Conservation (phyloP, 2,329 filamentous ascomycete species). For the Elsinoe necatrix region DNA sequence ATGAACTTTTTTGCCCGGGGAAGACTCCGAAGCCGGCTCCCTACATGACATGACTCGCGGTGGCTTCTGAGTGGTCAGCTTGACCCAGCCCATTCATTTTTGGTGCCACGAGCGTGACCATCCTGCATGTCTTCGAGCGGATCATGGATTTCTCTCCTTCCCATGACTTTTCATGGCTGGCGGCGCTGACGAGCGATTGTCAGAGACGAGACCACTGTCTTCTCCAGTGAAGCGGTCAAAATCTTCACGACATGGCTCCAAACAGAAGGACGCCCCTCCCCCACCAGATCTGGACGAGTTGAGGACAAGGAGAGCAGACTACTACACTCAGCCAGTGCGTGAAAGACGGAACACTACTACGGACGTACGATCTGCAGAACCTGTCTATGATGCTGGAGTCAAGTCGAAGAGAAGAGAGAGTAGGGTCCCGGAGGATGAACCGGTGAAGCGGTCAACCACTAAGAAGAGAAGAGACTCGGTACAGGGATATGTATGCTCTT, state of each 20-base stretch:
- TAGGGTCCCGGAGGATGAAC: slow-evolving; percentile 19
- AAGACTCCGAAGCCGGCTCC: background rate
- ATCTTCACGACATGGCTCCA: background rate
- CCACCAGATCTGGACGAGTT: slow-evolving; percentile 2
- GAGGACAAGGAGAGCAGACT: slow-evolving; percentile 3
- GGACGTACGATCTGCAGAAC: background rate
- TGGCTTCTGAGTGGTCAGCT: background rate
- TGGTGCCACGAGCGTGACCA: background rate
- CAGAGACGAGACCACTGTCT: background rate
- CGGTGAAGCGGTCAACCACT: slow-evolving; percentile 23
- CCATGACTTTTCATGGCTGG: slow-evolving; percentile 2
- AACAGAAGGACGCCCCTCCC: background rate
- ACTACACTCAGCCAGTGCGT: background rate
- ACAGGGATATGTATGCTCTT: slow-evolving; percentile 14
- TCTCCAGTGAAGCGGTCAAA: background rate
- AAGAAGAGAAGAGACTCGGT: slow-evolving; percentile 18
- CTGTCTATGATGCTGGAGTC: background rate
- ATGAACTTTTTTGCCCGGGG: slow-evolving; percentile 5
- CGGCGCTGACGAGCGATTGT: background rate
- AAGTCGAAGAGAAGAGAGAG: background rate
- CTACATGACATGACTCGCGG: background rate
- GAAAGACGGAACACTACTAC: background rate
- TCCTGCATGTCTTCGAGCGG: background rate
- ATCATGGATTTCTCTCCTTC: background rate
- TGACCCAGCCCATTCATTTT: background rate